Conservation (phyloP, 1,284 basidiomycete genomes). For the Volvariella volvacea region DNA sequence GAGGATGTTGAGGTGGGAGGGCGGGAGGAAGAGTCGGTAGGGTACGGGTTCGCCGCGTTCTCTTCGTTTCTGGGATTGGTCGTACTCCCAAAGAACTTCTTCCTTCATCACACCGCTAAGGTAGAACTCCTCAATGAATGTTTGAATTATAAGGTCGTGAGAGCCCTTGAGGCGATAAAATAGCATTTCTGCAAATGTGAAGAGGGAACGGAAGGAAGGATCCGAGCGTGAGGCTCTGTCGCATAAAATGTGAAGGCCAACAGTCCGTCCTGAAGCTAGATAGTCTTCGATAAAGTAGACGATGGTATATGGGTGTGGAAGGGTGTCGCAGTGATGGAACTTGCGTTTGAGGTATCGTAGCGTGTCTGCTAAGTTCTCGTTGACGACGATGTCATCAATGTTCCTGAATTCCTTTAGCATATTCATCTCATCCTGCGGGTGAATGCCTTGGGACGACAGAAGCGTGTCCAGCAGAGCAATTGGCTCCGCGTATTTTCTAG, state of each 20-base stretch:
- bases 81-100: slow-evolving; percentile 18
- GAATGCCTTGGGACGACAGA: background rate
- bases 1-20: slow-evolving; percentile 8
- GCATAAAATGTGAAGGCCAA: slow-evolving; percentile 25
- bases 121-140: slow-evolving; percentile 33
- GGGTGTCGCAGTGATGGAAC: slow-evolving; percentile 8
- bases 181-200: slow-evolving; percentile 34
- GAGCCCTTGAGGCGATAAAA: slow-evolving; percentile 22
- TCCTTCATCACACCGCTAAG: slow-evolving; percentile 29
- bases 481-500: background rate
- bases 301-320: slow-evolving; percentile 20
- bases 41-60: slow-evolving; percentile 19
- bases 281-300: slow-evolving; percentile 29
- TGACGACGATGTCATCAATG: slow-evolving; percentile 6
- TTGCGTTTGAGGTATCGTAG: slow-evolving; percentile 19
- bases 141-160: slow-evolving; percentile 25
- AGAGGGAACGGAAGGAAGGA: slow-evolving; percentile 15
- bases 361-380: slow-evolving; percentile 11
- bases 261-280: slow-evolving; percentile 20
- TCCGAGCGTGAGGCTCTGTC: slow-evolving; percentile 19
- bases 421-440: background rate
- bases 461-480: background rate
- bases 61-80: slow-evolving; percentile 11
- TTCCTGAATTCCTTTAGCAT: slow-evolving; percentile 1
- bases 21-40: slow-evolving; percentile 29